Conservation (phyloP, 495 filamentous ascomycete species). For the Copromyces sp. region DNA sequence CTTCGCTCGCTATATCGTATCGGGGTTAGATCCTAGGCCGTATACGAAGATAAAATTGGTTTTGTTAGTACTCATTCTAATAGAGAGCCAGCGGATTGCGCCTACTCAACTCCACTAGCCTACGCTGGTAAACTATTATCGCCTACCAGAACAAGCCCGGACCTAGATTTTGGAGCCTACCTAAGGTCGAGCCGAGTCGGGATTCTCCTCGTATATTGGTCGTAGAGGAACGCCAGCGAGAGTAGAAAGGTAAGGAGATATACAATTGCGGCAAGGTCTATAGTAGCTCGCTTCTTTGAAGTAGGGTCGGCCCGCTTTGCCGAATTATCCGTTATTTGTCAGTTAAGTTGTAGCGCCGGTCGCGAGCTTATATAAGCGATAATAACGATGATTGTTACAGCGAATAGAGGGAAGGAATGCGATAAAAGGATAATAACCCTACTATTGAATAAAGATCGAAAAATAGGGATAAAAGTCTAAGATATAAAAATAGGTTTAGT, state of each 20-base stretch:
- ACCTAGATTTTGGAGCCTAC: neutral
- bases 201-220: neutral
- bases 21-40: conserved; percentile 13
- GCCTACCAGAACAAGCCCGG: neutral
- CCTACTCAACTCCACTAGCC: conserved; percentile 1
- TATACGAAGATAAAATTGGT: conserved; percentile 10
- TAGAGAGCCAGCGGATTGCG: neutral
- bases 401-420: too few species aligned
- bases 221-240: neutral
- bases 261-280: neutral
- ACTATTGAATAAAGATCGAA: too few species aligned
- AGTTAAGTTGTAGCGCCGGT: neutral
- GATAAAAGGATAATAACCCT: too few species aligned
- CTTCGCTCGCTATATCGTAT: conserved; percentile 11
- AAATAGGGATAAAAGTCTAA: too few species aligned
- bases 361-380: neutral
- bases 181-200: neutral
- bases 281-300: neutral
- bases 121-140: neutral
- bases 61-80: neutral
- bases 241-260: neutral
- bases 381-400: neutral
- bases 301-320: neutral
- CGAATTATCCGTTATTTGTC: neutral
- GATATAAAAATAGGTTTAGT: too few species aligned